A percentile compares a stretch with the other conserved stretches of the same genome.
These are phyloP conservation scores for Aspergillus latus DNA, from an alignment of 2,329 filamentous ascomycete genomes.

Conservation along the genomic window DNA sequence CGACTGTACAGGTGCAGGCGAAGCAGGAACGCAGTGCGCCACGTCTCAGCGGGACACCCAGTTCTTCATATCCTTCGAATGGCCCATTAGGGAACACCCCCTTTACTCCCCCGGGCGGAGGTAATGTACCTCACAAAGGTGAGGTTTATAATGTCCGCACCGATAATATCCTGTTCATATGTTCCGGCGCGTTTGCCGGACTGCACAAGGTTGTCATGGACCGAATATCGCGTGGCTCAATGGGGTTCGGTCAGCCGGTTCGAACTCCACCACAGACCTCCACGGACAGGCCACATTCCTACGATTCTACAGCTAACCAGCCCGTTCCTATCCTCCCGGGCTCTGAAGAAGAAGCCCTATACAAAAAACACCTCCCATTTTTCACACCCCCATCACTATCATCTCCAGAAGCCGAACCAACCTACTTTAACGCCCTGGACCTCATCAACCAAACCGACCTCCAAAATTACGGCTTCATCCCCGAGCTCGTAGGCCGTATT, in stretches of 20 bases:
- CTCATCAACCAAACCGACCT: slow-evolving; percentile 73
- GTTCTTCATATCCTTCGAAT: slow-evolving; percentile 39
- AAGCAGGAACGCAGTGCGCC: slow-evolving; percentile 58
- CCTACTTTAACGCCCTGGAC: slow-evolving; percentile 62
- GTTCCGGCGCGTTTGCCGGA: slow-evolving; percentile 91
- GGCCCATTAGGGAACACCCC: slow-evolving; percentile 35
- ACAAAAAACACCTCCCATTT: slow-evolving; percentile 60
- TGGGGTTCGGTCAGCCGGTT: slow-evolving; percentile 87
- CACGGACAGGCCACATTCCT: slow-evolving; percentile 25
- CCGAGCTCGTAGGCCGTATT: slow-evolving; percentile 91
- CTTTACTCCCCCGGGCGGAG: slow-evolving; percentile 30
- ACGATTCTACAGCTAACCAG: slow-evolving; percentile 28
- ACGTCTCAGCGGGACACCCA: slow-evolving; percentile 38
- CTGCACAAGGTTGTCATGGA: slow-evolving; percentile 84
- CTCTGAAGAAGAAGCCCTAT: slow-evolving; percentile 63
- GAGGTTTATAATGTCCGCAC: slow-evolving; percentile 77
- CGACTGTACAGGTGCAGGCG: slow-evolving; percentile 85
- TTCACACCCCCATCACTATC: slow-evolving; percentile 56
- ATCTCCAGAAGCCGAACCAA: slow-evolving; percentile 43
- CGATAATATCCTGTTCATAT: slow-evolving; percentile 95
- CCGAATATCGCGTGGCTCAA: slow-evolving; percentile 79
- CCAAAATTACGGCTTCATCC: slow-evolving; percentile 86
- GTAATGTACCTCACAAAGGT: slow-evolving; percentile 48
- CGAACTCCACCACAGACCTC: slow-evolving; percentile 49
- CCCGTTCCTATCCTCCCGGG: slow-evolving; percentile 58